Conservation (phyloP, 805 yeast species). For the Candida ficus region DNA sequence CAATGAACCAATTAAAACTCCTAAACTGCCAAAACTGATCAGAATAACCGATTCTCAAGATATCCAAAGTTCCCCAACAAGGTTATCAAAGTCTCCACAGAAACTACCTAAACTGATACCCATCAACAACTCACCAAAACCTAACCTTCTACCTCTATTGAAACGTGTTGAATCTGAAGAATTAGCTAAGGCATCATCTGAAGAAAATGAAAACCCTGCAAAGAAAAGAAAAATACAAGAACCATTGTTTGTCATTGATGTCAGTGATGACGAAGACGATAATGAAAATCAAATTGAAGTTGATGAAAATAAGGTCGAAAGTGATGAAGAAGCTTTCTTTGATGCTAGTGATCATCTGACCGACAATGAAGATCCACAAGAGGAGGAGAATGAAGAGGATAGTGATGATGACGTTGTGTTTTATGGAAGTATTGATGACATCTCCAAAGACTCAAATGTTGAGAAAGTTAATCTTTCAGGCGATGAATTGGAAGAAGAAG, state of each 20-base stretch:
- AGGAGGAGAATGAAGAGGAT: too few species aligned
- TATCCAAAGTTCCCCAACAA: too few species aligned
- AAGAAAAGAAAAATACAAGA: background rate
- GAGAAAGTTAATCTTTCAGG: slow-evolving; percentile 11
- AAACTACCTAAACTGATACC: too few species aligned
- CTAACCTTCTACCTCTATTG: too few species aligned
- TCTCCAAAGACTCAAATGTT: background rate
- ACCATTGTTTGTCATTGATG: background rate
- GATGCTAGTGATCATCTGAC: slow-evolving; percentile 1
- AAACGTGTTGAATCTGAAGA: too few species aligned
- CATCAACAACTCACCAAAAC: too few species aligned
- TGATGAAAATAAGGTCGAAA: slow-evolving; percentile 29
- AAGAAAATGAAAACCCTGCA: background rate
- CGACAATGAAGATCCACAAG: too few species aligned
- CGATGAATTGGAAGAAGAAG: slow-evolving; percentile 2
- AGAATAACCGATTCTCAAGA: too few species aligned
- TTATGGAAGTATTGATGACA: background rate
- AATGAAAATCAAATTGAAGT: slow-evolving; percentile 29
- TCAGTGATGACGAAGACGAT: background rate
- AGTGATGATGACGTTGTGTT: background rate
- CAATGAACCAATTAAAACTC: too few species aligned
- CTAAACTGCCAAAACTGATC: too few species aligned
- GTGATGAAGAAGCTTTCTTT: slow-evolving; percentile 8
- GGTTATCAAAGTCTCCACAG: too few species aligned
- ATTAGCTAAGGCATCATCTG: too few species aligned